Evolutionary conservation across 1,284 basidiomycete species (phyloP).

Genomic region (Boletus semigastroideus): DNA sequence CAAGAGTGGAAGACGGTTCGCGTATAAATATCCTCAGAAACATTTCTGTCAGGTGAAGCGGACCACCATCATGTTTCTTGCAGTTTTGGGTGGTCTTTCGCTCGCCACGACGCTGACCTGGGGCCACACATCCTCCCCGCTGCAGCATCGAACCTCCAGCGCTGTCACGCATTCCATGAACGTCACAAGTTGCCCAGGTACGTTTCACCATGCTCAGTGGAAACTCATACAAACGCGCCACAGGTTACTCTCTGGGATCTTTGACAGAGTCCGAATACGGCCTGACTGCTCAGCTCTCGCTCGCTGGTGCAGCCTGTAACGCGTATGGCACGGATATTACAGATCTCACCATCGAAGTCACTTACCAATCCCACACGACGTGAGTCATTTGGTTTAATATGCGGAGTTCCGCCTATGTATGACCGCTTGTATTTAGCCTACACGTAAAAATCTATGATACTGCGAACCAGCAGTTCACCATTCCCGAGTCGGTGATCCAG

Average conservation of each 20-base stretch:
- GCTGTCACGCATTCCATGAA: constrained; percentile 23
- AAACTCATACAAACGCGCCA: neutral
- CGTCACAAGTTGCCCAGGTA: constrained; percentile 33
- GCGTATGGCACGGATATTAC: constrained; percentile 70
- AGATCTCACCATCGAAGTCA: constrained; percentile 63
- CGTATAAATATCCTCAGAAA: constrained; percentile 12
- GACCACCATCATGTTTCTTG: constrained; percentile 12
- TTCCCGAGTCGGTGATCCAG: constrained; percentile 59
- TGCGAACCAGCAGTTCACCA: constrained; percentile 62
- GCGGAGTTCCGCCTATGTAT: neutral
- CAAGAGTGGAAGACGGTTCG: neutral
- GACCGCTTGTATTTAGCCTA: constrained; percentile 42
- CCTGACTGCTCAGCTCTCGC: constrained; percentile 53
- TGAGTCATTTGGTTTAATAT: constrained; percentile 24
- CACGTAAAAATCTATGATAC: constrained; percentile 79
- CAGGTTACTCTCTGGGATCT: constrained; percentile 55
- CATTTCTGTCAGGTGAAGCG: neutral
- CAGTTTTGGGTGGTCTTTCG: constrained; percentile 22
- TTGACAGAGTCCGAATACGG: constrained; percentile 49
- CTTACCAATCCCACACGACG: constrained; percentile 56
- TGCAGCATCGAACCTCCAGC: constrained; percentile 4
- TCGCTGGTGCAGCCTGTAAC: constrained; percentile 65
- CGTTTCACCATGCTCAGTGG: neutral
- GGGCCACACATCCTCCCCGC: constrained; percentile 8
- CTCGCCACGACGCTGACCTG: constrained; percentile 13